Conservation (phyloP, 2,329 filamentous ascomycete genomes). For the Botrytis fabae region DNA sequence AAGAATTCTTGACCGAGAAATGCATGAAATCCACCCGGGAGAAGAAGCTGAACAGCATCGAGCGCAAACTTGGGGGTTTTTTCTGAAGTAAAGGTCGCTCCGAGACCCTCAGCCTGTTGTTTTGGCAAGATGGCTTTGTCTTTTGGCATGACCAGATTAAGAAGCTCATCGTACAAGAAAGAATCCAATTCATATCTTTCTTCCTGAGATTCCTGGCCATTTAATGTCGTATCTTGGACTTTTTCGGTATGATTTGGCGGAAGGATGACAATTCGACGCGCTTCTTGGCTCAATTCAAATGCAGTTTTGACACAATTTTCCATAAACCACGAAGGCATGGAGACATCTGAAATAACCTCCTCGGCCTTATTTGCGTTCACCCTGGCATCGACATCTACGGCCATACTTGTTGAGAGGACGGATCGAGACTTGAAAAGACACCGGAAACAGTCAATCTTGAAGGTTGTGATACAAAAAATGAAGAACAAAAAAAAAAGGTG, state of each 20-base stretch:
- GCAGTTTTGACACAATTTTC: not conserved
- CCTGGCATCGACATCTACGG: not conserved
- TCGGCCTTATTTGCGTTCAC: not conserved
- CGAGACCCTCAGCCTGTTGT: not conserved
- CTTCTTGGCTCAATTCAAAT: not conserved
- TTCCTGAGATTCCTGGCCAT: not conserved
- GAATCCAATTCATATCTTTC: not conserved
- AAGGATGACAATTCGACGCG: not conserved
- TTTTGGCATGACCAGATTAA: not conserved
- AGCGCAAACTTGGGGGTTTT: not conserved
- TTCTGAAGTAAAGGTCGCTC: not conserved
- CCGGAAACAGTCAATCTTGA: not conserved
- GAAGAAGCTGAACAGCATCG: constrained; percentile 2
- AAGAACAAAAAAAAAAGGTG: not conserved
- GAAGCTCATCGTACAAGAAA: not conserved
- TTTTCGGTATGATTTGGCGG: not conserved
- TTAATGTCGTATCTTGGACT: not conserved
- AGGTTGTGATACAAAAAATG: not conserved
- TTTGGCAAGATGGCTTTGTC: not conserved
- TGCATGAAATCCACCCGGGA: not conserved
- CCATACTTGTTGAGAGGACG: not conserved
- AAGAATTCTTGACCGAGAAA: not conserved
- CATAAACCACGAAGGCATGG: not conserved
- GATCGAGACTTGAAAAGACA: not conserved
- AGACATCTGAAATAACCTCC: not conserved